phyloP scores from a whole-genome alignment of 495 filamentous ascomycete species.

The Lindgomyces ingoldianus region DNA sequence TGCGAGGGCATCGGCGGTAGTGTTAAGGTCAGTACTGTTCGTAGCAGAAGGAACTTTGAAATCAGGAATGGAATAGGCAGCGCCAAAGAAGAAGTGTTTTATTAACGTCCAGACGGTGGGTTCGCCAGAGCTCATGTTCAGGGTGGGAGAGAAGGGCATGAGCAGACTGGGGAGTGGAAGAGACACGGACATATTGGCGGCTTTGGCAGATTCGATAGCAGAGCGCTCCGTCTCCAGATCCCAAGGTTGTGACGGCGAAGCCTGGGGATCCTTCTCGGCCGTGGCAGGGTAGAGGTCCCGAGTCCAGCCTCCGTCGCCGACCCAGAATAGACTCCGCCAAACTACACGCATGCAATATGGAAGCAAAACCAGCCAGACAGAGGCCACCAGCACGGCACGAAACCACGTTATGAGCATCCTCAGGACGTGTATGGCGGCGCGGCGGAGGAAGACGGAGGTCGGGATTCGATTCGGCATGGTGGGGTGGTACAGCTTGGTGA shows the following conservation, averaged over 20 bases:
- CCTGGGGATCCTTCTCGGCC: not conserved
- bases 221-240: constrained; percentile 24
- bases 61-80: constrained; percentile 13
- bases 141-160: constrained; percentile 48
- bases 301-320: constrained; percentile 90
- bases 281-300: constrained; percentile 20
- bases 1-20: not conserved
- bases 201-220: constrained; percentile 35
- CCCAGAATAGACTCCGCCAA: constrained; percentile 92
- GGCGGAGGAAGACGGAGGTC: constrained; percentile 72
- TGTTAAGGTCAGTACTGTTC: constrained; percentile 9
- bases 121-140: constrained; percentile 51
- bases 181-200: constrained; percentile 47
- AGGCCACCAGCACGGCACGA: constrained; percentile 72
- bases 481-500: constrained; percentile 94
- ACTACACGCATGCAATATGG: constrained; percentile 89
- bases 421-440: constrained; percentile 69
- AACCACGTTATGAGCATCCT: constrained; percentile 73
- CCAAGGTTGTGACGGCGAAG: not conserved
- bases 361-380: constrained; percentile 85
- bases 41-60: not conserved
- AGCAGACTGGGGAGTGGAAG: constrained; percentile 38
- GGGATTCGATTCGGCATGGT: constrained; percentile 87
- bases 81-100: constrained; percentile 43
- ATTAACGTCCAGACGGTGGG: constrained; percentile 53